phyloP scores from a whole-genome alignment of 78 protist species.

The Creolimax fragrantissima region DNA sequence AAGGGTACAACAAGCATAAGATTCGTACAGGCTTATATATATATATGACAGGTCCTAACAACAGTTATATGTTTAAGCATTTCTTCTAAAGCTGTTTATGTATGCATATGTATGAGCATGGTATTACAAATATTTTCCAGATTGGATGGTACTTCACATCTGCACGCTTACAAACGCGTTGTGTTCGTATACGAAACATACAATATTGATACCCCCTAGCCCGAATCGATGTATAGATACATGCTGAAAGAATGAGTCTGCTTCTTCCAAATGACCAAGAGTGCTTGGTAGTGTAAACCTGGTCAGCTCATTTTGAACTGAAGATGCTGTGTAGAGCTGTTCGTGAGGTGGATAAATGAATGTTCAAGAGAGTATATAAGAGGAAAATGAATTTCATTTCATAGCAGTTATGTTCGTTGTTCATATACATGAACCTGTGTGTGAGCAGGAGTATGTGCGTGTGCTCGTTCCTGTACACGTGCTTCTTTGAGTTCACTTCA shows the following conservation, averaged over 20 bases:
- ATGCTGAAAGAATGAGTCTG: not conserved
- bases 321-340: not conserved
- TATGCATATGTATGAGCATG: not conserved
- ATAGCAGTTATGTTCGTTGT: too few relatives aligned
- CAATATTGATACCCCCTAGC: not conserved
- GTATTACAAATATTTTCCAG: not conserved
- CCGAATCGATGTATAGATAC: not conserved
- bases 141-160: not conserved
- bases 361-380: too few relatives aligned
- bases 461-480: too few relatives aligned
- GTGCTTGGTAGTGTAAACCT: not conserved
- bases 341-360: not conserved
- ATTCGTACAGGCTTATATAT: not conserved
- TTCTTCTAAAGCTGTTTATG: not conserved
- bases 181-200: not conserved
- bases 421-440: too few relatives aligned
- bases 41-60: not conserved
- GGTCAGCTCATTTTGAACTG: not conserved
- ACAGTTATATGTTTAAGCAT: not conserved
- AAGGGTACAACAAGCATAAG: too few relatives aligned
- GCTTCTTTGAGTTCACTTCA: too few relatives aligned
- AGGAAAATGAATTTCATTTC: too few relatives aligned
- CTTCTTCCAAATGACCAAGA: not conserved
- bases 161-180: not conserved
- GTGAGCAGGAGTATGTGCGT: too few relatives aligned